Evolutionary conservation across 371 early-diverging fungal genomes (phyloP).

Genomic region (Mucor mucedo): DNA sequence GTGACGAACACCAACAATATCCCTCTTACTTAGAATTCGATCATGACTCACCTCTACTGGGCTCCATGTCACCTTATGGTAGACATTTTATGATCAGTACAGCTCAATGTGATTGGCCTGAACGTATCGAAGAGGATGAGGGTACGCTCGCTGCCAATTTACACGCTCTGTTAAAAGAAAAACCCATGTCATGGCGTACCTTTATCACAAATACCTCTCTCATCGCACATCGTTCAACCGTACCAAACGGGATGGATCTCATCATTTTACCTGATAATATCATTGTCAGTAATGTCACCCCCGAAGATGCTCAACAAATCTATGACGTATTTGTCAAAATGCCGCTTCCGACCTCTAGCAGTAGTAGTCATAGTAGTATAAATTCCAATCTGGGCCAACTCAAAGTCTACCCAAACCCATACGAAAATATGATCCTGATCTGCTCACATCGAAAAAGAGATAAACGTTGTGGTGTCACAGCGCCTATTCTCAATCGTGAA

Average conservation of each 20-base stretch:
- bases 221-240: constrained; percentile 27
- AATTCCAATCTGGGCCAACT: constrained; percentile 26
- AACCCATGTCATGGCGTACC: constrained; percentile 38
- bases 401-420: constrained; percentile 49
- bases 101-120: constrained; percentile 67
- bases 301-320: constrained; percentile 50
- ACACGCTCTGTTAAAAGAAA: constrained; percentile 22
- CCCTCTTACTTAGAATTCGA: constrained; percentile 75
- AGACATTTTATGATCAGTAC: constrained; percentile 74
- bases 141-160: constrained; percentile 54
- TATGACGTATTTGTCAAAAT: constrained; percentile 53
- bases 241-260: constrained; percentile 41
- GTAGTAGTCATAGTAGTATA: constrained; percentile 6
- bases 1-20: constrained; percentile 64
- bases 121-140: constrained; percentile 62
- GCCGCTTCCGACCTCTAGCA: constrained; percentile 33
- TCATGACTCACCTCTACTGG: constrained; percentile 48
- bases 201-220: constrained; percentile 61
- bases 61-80: constrained; percentile 75
- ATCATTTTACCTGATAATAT: constrained; percentile 63
- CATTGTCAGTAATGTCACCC: constrained; percentile 57
- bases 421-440: constrained; percentile 66
- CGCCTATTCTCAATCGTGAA: constrained; percentile 72
- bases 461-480: constrained; percentile 82
- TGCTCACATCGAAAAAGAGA: constrained; percentile 83